phyloP scores from a whole-genome alignment of 192 early-diverging fungal species.

The Backusella liffmaniae region DNA sequence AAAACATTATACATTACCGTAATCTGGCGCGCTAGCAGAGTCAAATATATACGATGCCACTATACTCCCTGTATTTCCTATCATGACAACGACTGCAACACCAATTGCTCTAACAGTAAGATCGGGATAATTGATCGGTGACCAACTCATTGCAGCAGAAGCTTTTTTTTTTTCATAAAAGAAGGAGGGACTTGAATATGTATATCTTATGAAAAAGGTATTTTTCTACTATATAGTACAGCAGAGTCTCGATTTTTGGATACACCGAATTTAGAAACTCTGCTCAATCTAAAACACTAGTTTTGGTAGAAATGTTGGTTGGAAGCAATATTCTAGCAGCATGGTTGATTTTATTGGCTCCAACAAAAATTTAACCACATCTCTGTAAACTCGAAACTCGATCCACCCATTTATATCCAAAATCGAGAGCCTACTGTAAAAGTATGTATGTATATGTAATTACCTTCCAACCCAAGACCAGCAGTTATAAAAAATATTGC shows the following conservation, averaged over 20 bases:
- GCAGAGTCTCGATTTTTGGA: too few relatives aligned
- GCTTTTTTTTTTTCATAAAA: not conserved
- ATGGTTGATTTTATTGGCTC: too few relatives aligned
- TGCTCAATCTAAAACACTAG: too few relatives aligned
- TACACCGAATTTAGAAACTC: too few relatives aligned
- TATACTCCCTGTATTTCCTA: slow-evolving; percentile 29
- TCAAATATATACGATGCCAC: slow-evolving; percentile 28
- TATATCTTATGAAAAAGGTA: not conserved
- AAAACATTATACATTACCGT: slow-evolving; percentile 10
- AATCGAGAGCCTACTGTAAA: too few relatives aligned
- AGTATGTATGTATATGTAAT: not conserved
- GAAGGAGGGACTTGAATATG: not conserved
- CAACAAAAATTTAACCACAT: too few relatives aligned
- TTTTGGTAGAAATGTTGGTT: too few relatives aligned
- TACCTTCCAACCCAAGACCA: not conserved
- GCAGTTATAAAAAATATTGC: not conserved
- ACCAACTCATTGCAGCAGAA: slow-evolving; percentile 22
- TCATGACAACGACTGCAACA: slow-evolving; percentile 20
- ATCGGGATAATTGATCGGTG: slow-evolving; percentile 23
- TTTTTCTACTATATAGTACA: not conserved
- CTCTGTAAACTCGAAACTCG: too few relatives aligned
- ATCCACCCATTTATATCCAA: too few relatives aligned
- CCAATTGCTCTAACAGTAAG: slow-evolving; percentile 16
- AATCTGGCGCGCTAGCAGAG: slow-evolving; percentile 9
- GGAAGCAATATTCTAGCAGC: too few relatives aligned